Percentiles rank a stretch among this genome's conserved stretches.
Evolutionary conservation across 306 rosid species (phyloP).

Genomic region (apple (Malus domestica)): ASM211411v1 NC_041796.1:3530501-3531000

Average conservation of each 20-base stretch:
- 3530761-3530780: not conserved
- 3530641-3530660: no score
- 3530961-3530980: not conserved
- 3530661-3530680: no score
- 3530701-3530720: not conserved
- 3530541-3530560: not conserved
- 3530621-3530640: no score
- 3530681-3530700: no score
- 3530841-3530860: not conserved
- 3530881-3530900: not conserved
- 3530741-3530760: no score
- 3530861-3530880: not conserved
- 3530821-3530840: not conserved
- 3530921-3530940: not conserved
- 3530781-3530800: not conserved
- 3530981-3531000: not conserved
- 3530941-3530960: not conserved
- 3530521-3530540: not conserved
- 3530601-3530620: no score
- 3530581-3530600: not conserved
- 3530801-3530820: not conserved
- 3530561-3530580: not conserved
- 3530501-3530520: not conserved
- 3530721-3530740: not conserved
- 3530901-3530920: not conserved